These are phyloP conservation scores for Escovopsis weberi DNA, from an alignment of 2,329 filamentous ascomycete genomes.

Conservation along the genomic window DNA sequence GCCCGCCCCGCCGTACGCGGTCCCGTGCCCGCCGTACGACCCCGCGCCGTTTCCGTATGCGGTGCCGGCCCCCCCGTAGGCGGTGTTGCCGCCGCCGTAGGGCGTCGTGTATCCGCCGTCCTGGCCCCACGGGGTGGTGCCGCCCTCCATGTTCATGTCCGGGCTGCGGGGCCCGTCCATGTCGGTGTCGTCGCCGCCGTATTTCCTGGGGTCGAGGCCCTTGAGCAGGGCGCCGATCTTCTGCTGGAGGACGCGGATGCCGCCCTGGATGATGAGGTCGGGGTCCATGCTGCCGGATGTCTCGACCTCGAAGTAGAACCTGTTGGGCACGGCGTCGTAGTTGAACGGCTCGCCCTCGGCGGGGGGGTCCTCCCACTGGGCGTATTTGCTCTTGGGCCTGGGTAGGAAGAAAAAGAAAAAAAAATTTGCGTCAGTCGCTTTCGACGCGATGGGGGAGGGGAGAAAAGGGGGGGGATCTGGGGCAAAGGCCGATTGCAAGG, in stretches of 20 bases:
- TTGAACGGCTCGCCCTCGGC: constrained; percentile 79
- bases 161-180: constrained; percentile 53
- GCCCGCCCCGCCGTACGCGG: constrained; percentile 43
- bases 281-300: constrained; percentile 77
- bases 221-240: constrained; percentile 74
- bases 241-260: constrained; percentile 75
- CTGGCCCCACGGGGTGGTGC: constrained; percentile 36
- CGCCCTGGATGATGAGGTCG: constrained; percentile 75
- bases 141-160: constrained; percentile 44
- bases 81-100: constrained; percentile 51
- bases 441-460: too few species aligned
- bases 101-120: constrained; percentile 57
- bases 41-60: constrained; percentile 46
- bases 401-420: too few species aligned
- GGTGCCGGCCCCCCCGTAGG: constrained; percentile 49
- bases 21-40: constrained; percentile 42
- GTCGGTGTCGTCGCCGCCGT: constrained; percentile 41
- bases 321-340: constrained; percentile 69
- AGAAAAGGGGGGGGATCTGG: too few species aligned
- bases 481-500: too few species aligned
- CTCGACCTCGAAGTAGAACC: constrained; percentile 92
- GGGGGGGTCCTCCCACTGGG: constrained; percentile 62
- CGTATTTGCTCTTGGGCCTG: constrained; percentile 72
- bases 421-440: too few species aligned
- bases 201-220: constrained; percentile 31